Evolutionary conservation across 2,329 filamentous ascomycete genomes (phyloP).

Genomic region (Lecanicillium sp.): DNA sequence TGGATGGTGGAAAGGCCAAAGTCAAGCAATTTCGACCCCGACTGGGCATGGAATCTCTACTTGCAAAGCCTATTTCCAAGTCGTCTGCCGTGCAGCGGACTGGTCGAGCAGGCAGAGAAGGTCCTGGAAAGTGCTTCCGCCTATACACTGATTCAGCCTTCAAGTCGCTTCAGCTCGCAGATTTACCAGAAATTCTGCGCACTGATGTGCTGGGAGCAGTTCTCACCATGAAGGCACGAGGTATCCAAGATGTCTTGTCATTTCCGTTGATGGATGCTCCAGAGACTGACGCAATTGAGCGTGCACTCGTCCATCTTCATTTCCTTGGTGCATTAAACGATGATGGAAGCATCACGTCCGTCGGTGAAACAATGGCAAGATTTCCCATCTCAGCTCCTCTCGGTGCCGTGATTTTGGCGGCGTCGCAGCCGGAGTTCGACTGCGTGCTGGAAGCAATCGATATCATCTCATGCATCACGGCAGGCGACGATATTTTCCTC

Average conservation of each 20-base stretch:
- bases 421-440: constrained; percentile 59
- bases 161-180: constrained; percentile 59
- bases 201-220: constrained; percentile 83
- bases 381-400: constrained; percentile 78
- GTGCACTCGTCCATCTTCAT: constrained; percentile 73
- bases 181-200: constrained; percentile 81
- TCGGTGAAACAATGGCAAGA: constrained; percentile 69
- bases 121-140: constrained; percentile 79
- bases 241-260: constrained; percentile 69
- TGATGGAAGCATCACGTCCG: constrained; percentile 62
- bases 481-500: constrained; percentile 56
- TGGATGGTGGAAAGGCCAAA: constrained; percentile 92
- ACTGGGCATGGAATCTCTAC: constrained; percentile 81
- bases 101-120: constrained; percentile 89
- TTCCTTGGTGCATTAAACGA: constrained; percentile 69
- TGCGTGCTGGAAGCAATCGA: constrained; percentile 81
- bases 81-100: constrained; percentile 88
- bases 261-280: constrained; percentile 86
- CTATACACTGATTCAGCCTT: constrained; percentile 81
- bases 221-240: constrained; percentile 87
- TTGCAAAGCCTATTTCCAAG: constrained; percentile 85
- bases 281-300: constrained; percentile 68
- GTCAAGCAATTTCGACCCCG: constrained; percentile 82
- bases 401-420: constrained; percentile 75
- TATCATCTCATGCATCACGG: constrained; percentile 60